A percentile compares a stretch with the other conserved stretches of the same genome.
phyloP scores from a whole-genome alignment of 768 basidiomycete species.

The Boletellus emodensis region DNA sequence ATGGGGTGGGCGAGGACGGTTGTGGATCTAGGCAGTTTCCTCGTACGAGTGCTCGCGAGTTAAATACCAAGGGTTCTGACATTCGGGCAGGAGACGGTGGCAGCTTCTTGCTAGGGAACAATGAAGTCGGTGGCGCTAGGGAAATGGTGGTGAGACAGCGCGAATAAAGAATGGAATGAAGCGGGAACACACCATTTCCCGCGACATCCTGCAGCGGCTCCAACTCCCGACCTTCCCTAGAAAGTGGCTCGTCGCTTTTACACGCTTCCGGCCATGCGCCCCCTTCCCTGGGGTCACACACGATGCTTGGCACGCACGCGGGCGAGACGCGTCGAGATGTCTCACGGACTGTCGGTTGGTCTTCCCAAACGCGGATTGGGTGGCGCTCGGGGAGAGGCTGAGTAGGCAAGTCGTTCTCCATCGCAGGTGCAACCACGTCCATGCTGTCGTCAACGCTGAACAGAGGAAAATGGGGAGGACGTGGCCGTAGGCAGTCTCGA shows the following conservation, averaged over 20 bases:
- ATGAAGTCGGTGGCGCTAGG: constrained; percentile 2
- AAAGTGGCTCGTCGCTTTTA: not conserved
- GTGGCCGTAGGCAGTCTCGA: constrained; percentile 7
- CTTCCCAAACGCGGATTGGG: constrained; percentile 29
- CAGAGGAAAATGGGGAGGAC: constrained; percentile 1
- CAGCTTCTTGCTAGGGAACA: not conserved
- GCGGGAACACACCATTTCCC: constrained; percentile 8
- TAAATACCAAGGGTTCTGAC: not conserved
- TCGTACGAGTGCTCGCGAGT: not conserved
- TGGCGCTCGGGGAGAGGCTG: constrained; percentile 13
- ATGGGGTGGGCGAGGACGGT: not conserved
- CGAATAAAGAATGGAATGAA: not conserved
- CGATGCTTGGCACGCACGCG: not conserved
- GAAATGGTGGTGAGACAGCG: constrained; percentile 5
- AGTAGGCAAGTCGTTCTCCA: not conserved
- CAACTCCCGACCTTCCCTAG: not conserved
- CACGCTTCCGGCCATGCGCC: not conserved
- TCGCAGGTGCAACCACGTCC: not conserved
- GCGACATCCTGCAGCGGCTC: not conserved
- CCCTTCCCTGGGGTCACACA: not conserved
- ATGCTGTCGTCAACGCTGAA: not conserved
- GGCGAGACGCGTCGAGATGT: constrained; percentile 14
- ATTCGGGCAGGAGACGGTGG: not conserved
- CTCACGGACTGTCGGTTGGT: constrained; percentile 10
- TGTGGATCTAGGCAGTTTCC: not conserved